A percentile compares a stretch with the other conserved stretches of the same genome.
Conservation (phyloP, 1,284 basidiomycete genomes). For the Phylloporus sp. region DNA sequence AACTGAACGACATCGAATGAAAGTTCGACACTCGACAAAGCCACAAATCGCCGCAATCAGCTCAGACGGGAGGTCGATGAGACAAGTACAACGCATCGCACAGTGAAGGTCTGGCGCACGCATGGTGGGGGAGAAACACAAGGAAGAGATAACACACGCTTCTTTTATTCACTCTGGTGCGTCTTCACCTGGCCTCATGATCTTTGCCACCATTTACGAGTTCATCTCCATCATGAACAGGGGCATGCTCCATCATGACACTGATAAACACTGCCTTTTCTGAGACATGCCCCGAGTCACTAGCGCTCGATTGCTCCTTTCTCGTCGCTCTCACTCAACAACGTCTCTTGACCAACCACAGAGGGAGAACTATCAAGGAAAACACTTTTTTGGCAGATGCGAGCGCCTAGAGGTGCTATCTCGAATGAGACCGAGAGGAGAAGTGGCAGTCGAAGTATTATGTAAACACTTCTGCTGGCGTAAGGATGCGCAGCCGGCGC, state of each 20-base stretch:
- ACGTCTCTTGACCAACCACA: background rate
- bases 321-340: background rate
- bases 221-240: background rate
- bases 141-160: background rate
- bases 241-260: background rate
- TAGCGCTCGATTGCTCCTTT: background rate
- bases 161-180: slow-evolving; percentile 1
- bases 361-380: background rate
- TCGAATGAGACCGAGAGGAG: too few species aligned
- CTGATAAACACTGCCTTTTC: background rate
- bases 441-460: background rate
- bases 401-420: too few species aligned
- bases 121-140: slow-evolving; percentile 11
- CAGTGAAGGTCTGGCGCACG: slow-evolving; percentile 6
- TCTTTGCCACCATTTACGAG: background rate
- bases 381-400: background rate
- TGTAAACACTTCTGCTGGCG: background rate
- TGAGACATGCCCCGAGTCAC: background rate
- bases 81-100: background rate
- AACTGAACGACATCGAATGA: slow-evolving; percentile 40
- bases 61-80: slow-evolving; percentile 30
- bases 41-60: slow-evolving; percentile 24
- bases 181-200: slow-evolving; percentile 2
- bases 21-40: slow-evolving; percentile 13
- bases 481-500: too few species aligned